Evolutionary conservation across 208 protist species (phyloP).

Genomic region (Porcisia deanei): DNA sequence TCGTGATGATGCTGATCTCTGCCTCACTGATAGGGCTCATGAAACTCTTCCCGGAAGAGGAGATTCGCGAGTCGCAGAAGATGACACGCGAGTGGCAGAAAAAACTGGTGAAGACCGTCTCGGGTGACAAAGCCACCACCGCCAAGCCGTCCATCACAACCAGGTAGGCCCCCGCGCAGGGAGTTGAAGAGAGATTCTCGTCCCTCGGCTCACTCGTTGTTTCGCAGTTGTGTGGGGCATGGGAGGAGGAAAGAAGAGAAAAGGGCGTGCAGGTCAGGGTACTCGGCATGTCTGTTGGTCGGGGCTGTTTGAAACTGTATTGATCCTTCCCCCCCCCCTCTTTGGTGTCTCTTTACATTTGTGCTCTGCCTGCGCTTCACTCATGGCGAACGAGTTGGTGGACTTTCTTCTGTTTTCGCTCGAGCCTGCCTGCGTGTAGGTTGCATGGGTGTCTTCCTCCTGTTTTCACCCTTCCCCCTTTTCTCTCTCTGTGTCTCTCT

Average conservation of each 20-base stretch:
- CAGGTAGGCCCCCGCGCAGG: not conserved
- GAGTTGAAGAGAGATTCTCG: not conserved
- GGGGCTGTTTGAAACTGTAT: not conserved
- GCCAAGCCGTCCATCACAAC: not conserved
- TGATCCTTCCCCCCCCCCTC: not conserved
- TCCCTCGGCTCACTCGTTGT: not conserved
- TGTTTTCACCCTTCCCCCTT: not conserved
- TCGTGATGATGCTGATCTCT: slow-evolving; percentile 80
- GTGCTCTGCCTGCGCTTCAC: not conserved
- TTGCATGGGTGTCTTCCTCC: not conserved
- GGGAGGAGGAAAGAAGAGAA: not conserved
- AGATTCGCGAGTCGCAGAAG: slow-evolving; percentile 64
- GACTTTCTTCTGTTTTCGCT: too few species aligned
- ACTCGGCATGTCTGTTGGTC: not conserved
- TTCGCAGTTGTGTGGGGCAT: not conserved
- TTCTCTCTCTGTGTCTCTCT: not conserved
- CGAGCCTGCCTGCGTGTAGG: too few species aligned
- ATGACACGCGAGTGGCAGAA: slow-evolving; percentile 66
- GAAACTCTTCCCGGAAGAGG: slow-evolving; percentile 83
- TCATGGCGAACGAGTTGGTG: too few species aligned
- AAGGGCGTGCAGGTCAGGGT: not conserved
- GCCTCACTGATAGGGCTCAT: slow-evolving; percentile 62
- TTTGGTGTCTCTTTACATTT: not conserved
- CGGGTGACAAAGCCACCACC: slow-evolving; percentile 17
- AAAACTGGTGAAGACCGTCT: slow-evolving; percentile 43